Conservation (phyloP, 805 yeast genomes). For the Metahyphopichia silvanorum region DNA sequence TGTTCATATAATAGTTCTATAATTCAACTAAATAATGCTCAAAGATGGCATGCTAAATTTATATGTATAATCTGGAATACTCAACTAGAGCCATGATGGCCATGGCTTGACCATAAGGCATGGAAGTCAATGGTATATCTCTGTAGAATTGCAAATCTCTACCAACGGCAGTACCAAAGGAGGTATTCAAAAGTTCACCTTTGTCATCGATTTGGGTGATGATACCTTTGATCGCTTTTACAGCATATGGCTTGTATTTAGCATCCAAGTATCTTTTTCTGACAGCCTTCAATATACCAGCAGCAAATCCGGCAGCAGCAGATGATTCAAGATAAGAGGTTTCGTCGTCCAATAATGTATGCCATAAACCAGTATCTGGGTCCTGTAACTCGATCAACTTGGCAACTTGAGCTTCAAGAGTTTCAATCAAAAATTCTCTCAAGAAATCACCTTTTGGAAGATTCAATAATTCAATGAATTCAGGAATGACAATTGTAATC, state of each 20-base stretch:
- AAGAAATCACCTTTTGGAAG: slow-evolving; percentile 23
- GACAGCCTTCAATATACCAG: slow-evolving; percentile 29
- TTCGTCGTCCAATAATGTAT: slow-evolving; percentile 28
- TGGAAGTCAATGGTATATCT: slow-evolving; percentile 30
- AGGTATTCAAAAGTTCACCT: slow-evolving; percentile 32
- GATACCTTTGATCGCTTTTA: slow-evolving; percentile 27
- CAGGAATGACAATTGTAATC: slow-evolving; percentile 36
- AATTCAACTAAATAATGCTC: no score
- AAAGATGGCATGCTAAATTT: no score
- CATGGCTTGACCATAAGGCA: slow-evolving; percentile 38
- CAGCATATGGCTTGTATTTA: slow-evolving; percentile 20
- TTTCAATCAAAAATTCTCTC: slow-evolving; percentile 22
- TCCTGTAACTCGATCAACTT: slow-evolving; percentile 25
- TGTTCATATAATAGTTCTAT: no score
- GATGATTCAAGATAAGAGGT: slow-evolving; percentile 27
- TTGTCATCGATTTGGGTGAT: slow-evolving; percentile 18
- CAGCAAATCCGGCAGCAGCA: slow-evolving; percentile 36
- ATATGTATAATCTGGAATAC: slow-evolving; percentile 16
- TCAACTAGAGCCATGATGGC: slow-evolving; percentile 34
- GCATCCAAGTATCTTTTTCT: slow-evolving; percentile 20
- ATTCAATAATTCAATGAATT: slow-evolving; percentile 26
- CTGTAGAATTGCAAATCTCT: slow-evolving; percentile 26
- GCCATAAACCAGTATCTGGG: slow-evolving; percentile 27
- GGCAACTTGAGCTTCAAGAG: slow-evolving; percentile 26
- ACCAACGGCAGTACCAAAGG: slow-evolving; percentile 37